These are phyloP conservation scores for Xylariaceae sp. DNA, from an alignment of 2,329 filamentous ascomycete species.

Conservation along the genomic window DNA sequence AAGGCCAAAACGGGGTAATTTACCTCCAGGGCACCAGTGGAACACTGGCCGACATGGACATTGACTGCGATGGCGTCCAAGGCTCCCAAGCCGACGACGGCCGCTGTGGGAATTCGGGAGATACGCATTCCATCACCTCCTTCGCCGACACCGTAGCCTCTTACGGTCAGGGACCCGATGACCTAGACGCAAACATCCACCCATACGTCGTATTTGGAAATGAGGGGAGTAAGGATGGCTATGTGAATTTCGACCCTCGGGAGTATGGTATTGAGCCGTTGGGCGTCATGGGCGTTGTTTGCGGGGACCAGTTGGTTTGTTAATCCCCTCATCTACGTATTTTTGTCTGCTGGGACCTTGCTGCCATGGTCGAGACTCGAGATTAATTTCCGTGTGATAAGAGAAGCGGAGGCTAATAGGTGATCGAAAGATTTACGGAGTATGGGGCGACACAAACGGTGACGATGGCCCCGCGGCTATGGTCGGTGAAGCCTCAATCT, in stretches of 20 bases:
- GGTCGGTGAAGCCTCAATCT: slow-evolving; percentile 55
- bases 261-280: slow-evolving; percentile 41
- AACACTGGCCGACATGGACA: slow-evolving; percentile 51
- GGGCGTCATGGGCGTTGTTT: slow-evolving; percentile 49
- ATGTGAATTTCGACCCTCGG: slow-evolving; percentile 34
- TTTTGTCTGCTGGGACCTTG: not conserved
- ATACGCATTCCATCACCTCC: slow-evolving; percentile 40
- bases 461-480: slow-evolving; percentile 43
- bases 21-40: slow-evolving; percentile 40
- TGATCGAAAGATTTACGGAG: slow-evolving; percentile 43
- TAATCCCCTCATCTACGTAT: not conserved
- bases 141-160: slow-evolving; percentile 35
- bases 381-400: not conserved
- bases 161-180: slow-evolving; percentile 31
- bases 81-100: slow-evolving; percentile 37
- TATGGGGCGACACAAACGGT: slow-evolving; percentile 61
- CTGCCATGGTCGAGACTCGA: too few species aligned
- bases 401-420: not conserved
- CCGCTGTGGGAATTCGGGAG: slow-evolving; percentile 40
- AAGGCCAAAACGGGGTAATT: slow-evolving; percentile 33
- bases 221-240: slow-evolving; percentile 28
- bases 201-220: slow-evolving; percentile 50
- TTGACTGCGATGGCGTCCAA: slow-evolving; percentile 54
- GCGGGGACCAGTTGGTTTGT: slow-evolving; percentile 41
- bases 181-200: slow-evolving; percentile 45